Conservation (phyloP, 257 asterid genomes). For the Plantago major region DNA sequence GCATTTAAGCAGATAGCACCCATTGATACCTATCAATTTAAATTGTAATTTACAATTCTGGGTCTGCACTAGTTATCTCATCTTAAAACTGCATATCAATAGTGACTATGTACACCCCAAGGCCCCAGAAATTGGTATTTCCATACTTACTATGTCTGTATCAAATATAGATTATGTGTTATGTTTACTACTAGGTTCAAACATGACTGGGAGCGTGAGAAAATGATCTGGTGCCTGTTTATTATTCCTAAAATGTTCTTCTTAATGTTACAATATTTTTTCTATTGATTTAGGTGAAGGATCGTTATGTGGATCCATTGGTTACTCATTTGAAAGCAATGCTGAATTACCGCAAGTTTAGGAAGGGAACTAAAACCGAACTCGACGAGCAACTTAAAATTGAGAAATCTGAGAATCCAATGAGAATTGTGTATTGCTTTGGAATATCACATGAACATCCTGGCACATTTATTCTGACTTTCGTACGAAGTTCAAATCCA, state of each 20-base stretch:
- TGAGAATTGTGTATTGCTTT: constrained; percentile 85
- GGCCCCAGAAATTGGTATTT: too few species aligned
- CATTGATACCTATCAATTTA: too few species aligned
- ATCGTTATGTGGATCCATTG: constrained; percentile 97
- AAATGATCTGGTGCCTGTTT: neutral
- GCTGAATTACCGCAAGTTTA: constrained; percentile 92
- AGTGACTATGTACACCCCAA: too few species aligned
- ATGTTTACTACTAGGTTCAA: neutral
- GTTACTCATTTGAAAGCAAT: constrained; percentile 80
- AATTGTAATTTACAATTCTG: too few species aligned
- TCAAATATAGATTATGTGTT: too few species aligned
- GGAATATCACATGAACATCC: constrained; percentile 97
- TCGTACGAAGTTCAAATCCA: constrained; percentile 85
- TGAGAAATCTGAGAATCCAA: constrained; percentile 82
- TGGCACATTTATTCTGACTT: constrained; percentile 89
- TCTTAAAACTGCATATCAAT: too few species aligned
- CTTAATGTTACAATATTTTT: constrained; percentile 3
- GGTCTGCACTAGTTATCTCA: too few species aligned
- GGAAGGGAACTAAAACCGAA: constrained; percentile 74
- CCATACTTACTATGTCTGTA: too few species aligned
- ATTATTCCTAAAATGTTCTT: neutral
- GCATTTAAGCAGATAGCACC: too few species aligned
- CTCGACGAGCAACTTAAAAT: constrained; percentile 74
- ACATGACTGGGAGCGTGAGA: too few species aligned
- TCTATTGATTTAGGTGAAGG: constrained; percentile 67